Evolutionary conservation across 2,329 filamentous ascomycete species (phyloP).

Genomic region (Parafenestella ontariensis): DNA sequence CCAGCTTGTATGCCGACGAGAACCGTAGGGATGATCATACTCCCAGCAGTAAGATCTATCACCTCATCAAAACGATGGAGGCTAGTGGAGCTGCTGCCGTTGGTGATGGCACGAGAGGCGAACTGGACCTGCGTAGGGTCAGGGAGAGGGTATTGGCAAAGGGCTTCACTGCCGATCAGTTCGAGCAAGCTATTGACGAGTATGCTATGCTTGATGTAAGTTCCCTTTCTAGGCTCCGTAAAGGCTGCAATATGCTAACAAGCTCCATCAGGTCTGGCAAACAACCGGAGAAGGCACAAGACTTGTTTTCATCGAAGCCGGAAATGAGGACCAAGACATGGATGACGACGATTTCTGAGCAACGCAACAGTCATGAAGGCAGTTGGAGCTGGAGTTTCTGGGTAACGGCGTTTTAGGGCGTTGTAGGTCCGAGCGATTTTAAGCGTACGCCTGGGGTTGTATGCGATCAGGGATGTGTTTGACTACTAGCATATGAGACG

Average conservation of each 20-base stretch:
- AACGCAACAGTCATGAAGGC: constrained; percentile 12
- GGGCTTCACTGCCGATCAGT: constrained; percentile 95
- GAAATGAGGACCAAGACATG: constrained; percentile 55
- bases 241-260: constrained; percentile 36
- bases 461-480: neutral
- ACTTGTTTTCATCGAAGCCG: constrained; percentile 62
- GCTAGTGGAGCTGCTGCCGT: constrained; percentile 83
- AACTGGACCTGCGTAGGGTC: constrained; percentile 87
- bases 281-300: constrained; percentile 61
- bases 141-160: constrained; percentile 92
- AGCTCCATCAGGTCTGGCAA: constrained; percentile 58
- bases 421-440: constrained; percentile 23
- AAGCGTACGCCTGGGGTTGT: constrained; percentile 7
- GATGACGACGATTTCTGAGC: constrained; percentile 46
- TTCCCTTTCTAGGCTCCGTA: constrained; percentile 1
- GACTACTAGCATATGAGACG: constrained; percentile 3
- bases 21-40: constrained; percentile 69
- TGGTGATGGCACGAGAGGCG: constrained; percentile 73
- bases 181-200: constrained; percentile 84
- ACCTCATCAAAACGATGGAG: constrained; percentile 86
- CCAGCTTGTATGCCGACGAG: constrained; percentile 80
- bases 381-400: constrained; percentile 21
- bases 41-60: constrained; percentile 89
- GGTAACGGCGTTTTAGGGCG: constrained; percentile 35
- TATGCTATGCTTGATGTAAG: constrained; percentile 90